A percentile compares a stretch with the other conserved stretches of the same genome.
These are phyloP conservation scores for Gaillardinia entomophila DNA, from an alignment of 805 yeast species.

Conservation along the genomic window DNA sequence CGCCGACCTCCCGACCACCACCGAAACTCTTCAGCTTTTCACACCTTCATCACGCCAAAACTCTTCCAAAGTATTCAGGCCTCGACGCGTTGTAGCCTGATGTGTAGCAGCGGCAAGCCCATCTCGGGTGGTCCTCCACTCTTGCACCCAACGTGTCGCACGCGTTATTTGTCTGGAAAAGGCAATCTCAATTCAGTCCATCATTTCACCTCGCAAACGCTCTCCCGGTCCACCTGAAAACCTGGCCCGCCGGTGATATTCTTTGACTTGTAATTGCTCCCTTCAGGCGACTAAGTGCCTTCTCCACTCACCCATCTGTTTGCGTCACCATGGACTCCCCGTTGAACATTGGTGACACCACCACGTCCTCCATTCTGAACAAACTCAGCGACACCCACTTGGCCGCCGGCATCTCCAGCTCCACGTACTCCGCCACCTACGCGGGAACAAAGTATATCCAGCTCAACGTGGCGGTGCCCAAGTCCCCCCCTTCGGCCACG, in stretches of 20 bases:
- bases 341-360: constrained; percentile 33
- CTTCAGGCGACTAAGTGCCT: no score
- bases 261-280: no score
- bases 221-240: no score
- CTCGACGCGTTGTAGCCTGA: no score
- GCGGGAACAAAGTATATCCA: constrained; percentile 34
- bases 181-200: background rate
- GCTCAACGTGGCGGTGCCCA: constrained; percentile 13
- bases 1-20: no score
- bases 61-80: no score
- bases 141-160: background rate
- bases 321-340: constrained; percentile 36
- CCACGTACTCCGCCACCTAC: constrained; percentile 23
- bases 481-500: background rate
- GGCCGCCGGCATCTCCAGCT: constrained; percentile 12
- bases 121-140: no score
- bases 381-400: constrained; percentile 32
- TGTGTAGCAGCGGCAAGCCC: no score
- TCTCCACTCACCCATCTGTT: background rate
- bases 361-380: constrained; percentile 33
- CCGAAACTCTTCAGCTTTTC: no score
- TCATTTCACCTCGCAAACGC: no score
- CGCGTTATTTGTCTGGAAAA: background rate
- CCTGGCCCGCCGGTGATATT: background rate
- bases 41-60: no score